Evolutionary conservation across 2,329 filamentous ascomycete species (phyloP).

Genomic region (Fusarium sp.): DNA sequence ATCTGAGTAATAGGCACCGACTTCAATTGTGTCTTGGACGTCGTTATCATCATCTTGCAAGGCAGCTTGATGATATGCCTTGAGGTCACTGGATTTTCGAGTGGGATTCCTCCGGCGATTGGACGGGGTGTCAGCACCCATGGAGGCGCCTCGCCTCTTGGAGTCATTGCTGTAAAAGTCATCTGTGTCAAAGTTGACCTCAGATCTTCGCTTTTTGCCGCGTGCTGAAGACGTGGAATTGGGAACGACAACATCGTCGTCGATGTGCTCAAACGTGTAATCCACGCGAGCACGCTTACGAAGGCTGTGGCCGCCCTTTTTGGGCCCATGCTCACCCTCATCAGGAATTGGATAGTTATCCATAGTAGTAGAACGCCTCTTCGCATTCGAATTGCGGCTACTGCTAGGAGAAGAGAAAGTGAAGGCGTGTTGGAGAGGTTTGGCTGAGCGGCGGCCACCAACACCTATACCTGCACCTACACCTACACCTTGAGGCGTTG

Average conservation of each 20-base stretch:
- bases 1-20: conserved; percentile 55
- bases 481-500: conserved; percentile 44
- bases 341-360: conserved; percentile 52
- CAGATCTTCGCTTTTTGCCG: conserved; percentile 50
- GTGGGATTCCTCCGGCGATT: conserved; percentile 53
- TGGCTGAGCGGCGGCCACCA: conserved; percentile 47
- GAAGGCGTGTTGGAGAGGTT: conserved; percentile 49
- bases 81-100: conserved; percentile 50
- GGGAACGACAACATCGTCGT: conserved; percentile 55
- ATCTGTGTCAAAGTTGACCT: conserved; percentile 48
- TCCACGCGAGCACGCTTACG: conserved; percentile 66
- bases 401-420: conserved; percentile 50
- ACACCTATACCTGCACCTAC: conserved; percentile 39
- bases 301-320: conserved; percentile 67
- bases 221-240: conserved; percentile 48
- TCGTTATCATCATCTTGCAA: conserved; percentile 55
- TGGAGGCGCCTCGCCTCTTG: conserved; percentile 51
- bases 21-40: conserved; percentile 67
- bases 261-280: conserved; percentile 64
- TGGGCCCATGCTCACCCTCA: conserved; percentile 60
- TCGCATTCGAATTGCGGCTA: conserved; percentile 45
- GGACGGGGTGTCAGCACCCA: conserved; percentile 49
- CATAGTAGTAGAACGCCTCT: conserved; percentile 56
- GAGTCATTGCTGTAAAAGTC: conserved; percentile 42
- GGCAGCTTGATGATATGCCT: conserved; percentile 44